phyloP scores from a whole-genome alignment of 139 green algal species.

The Tetraselmis striata region DNA sequence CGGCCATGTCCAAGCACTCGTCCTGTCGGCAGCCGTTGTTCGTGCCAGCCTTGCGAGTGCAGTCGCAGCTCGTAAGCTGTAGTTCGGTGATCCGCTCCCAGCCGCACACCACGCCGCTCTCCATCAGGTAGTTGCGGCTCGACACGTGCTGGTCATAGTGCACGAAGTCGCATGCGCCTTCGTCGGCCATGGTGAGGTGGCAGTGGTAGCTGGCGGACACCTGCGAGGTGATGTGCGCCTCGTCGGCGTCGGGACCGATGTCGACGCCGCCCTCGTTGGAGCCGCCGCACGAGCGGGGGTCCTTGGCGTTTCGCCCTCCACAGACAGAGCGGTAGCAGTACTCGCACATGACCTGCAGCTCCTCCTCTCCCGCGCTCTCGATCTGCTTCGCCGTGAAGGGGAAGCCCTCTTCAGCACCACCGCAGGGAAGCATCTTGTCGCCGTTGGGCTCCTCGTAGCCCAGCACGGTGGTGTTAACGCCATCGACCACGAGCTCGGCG shows the following conservation, averaged over 20 bases:
- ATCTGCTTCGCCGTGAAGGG: background rate
- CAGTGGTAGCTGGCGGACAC: background rate
- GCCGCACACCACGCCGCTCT: constrained; percentile 1
- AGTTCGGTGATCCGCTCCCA: background rate
- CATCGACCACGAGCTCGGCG: background rate
- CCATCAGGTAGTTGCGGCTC: background rate
- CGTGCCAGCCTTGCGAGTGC: background rate
- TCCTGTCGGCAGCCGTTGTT: background rate
- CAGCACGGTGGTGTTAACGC: background rate
- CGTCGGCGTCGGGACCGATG: background rate
- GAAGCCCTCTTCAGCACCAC: background rate
- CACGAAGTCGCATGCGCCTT: background rate
- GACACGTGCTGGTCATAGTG: background rate
- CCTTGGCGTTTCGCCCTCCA: background rate
- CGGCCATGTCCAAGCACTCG: background rate
- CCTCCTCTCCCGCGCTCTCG: background rate
- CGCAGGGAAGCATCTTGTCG: background rate
- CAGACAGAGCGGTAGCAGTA: background rate
- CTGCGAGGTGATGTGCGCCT: constrained; percentile 2
- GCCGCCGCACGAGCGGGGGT: background rate
- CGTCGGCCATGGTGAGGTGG: constrained; percentile 3
- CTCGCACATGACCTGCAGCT: background rate
- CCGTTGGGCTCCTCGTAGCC: constrained; percentile 5
- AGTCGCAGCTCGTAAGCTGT: background rate
- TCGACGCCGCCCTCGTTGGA: background rate